Evolutionary conservation across 2,329 filamentous ascomycete genomes (phyloP).

Genomic region (Claviceps pazoutovae): DNA sequence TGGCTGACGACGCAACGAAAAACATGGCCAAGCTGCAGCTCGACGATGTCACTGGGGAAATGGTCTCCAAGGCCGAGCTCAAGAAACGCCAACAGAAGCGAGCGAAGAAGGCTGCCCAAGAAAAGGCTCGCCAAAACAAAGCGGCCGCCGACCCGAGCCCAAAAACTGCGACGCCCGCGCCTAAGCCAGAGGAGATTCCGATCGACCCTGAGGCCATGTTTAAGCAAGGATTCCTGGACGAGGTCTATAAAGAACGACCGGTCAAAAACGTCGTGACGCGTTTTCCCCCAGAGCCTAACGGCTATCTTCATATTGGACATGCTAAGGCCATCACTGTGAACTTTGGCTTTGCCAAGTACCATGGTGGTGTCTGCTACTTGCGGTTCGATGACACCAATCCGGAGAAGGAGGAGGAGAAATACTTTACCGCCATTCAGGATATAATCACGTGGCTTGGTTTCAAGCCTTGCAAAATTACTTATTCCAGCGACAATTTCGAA

Average conservation of each 20-base stretch:
- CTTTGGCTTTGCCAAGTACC: conserved; percentile 81
- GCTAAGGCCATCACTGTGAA: conserved; percentile 93
- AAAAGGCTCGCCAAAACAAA: conserved; percentile 76
- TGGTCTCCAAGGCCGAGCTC: conserved; percentile 48
- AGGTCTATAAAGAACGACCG: conserved; percentile 57
- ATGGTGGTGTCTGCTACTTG: conserved; percentile 43
- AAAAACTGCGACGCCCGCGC: conserved; percentile 16
- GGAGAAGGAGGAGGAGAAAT: conserved; percentile 79
- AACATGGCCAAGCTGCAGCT: conserved; percentile 43
- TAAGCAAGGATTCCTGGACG: conserved; percentile 61
- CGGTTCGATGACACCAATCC: conserved; percentile 93
- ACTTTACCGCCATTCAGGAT: conserved; percentile 79
- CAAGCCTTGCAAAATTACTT: conserved; percentile 44
- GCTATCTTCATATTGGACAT: conserved; percentile 85
- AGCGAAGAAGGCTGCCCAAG: conserved; percentile 37
- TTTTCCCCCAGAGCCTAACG: conserved; percentile 82
- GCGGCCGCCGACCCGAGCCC: conserved; percentile 43
- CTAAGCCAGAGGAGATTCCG: conserved; percentile 21
- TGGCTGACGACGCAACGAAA: conserved; percentile 35
- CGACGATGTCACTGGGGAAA: conserved; percentile 49
- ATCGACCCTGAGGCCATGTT: conserved; percentile 57
- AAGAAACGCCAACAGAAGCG: conserved; percentile 45
- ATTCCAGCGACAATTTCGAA: conserved; percentile 79
- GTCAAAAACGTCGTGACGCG: conserved; percentile 50
- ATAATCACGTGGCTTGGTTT: conserved; percentile 70